These are phyloP conservation scores for Wilhelminamyces savonicus DNA, from an alignment of 805 yeast species.

Conservation along the genomic window DNA sequence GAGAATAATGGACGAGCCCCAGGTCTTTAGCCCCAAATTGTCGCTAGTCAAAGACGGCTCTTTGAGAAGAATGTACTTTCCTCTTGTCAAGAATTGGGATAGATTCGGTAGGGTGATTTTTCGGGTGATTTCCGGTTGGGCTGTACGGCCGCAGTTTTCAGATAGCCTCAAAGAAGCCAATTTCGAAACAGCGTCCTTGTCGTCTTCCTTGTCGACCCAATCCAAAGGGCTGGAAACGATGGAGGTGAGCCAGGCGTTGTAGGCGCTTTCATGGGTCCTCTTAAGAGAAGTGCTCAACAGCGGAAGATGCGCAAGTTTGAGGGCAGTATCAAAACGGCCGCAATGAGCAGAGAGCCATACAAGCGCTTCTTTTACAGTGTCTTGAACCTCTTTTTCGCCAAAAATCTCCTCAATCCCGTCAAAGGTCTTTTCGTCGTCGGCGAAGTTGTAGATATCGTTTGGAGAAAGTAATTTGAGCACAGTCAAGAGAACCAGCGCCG, in stretches of 20 bases:
- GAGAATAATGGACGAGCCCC: conserved; percentile 86
- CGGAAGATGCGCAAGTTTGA: conserved; percentile 20
- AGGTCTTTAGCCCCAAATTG: conserved; percentile 84
- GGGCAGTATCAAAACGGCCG: conserved; percentile 19
- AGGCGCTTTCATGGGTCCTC: conserved; percentile 22
- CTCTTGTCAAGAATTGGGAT: conserved; percentile 29
- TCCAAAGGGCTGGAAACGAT: conserved; percentile 42
- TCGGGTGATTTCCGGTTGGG: conserved; percentile 67
- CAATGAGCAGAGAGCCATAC: conserved; percentile 40
- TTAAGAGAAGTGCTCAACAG: conserved; percentile 20
- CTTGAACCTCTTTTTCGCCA: conserved; percentile 23
- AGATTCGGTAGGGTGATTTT: conserved; percentile 33
- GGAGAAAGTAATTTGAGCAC: conserved; percentile 46
- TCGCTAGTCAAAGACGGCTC: conserved; percentile 90
- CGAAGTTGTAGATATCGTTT: conserved; percentile 47
- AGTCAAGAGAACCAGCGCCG: conserved; percentile 36
- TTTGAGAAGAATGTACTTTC: conserved; percentile 32
- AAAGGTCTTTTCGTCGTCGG: too few relatives aligned
- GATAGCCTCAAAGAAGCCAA: conserved; percentile 62
- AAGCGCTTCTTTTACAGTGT: conserved; percentile 19
- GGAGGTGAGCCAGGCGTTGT: conserved; percentile 43
- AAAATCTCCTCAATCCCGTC: conserved; percentile 24
- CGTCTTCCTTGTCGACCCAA: conserved; percentile 36
- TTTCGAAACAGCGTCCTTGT: conserved; percentile 35
- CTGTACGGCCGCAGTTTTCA: conserved; percentile 80